Evolutionary conservation across 2,329 filamentous ascomycete genomes (phyloP), one percentile per base, ranked within the genome.

Genomic region (Zarea fungicola): DNA sequence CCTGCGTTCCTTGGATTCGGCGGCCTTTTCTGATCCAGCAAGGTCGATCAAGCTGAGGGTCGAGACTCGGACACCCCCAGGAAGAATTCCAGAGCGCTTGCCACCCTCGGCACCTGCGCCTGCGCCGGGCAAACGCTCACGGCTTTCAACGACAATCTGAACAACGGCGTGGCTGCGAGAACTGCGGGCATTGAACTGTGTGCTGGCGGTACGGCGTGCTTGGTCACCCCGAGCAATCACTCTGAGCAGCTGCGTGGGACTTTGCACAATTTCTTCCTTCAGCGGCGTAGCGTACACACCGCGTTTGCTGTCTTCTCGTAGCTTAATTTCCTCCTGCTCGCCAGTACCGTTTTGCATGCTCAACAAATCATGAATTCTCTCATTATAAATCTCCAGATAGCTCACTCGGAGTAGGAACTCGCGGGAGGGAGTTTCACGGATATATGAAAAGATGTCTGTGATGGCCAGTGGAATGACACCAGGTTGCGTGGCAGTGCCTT

Each of bases 371-470:
- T 96, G 88, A 50, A 99, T 97, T 68, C 82, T 95, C 65, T 99
- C 93, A 61, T 99, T 99, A 71, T 99, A 99, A 53, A 99, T 99
- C 71, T 99, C 93, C 54, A 99, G 76, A 64, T 99, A 99, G 74
- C 92, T 97, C 63, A 99, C 93, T 54, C 93, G 85, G 50, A 99
- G 78, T 50, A 99, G 70, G 57, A 99, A 99, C 63, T 99, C 93
- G 52, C 93, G 81, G 29, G 90, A 89, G 0, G 93, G 93, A 1
- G 93, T 97, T 70, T 99, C 93, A 50, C 93, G 85, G 58, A 99
- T 99, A 66, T 96, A 99, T 0, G 93, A 97, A 67, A 99, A 99
- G 45, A 99, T 99, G 63, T 99, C 93, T 54, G 93, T 97, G 59
- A 99, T 97, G 32, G 93, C 93, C 32, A 97, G 76, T 6, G 93